Conservation (phyloP, 441 rosid species). For the California macrophylla region DNA sequence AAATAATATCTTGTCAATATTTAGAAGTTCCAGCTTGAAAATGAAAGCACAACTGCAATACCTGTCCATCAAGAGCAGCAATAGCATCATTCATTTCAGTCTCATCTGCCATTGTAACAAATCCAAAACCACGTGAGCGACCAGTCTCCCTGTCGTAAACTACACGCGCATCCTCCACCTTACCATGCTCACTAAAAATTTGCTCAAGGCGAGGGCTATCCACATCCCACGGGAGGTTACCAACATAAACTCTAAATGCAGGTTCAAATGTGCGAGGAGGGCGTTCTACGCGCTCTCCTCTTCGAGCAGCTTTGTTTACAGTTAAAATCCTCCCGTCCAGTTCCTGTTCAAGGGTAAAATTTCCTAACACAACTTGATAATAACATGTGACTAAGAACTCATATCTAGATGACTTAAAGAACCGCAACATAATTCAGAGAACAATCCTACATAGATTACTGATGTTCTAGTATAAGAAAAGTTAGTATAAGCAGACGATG, state of each 20-base stretch:
- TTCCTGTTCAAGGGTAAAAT: constrained; percentile 29
- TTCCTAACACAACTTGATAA: constrained; percentile 6
- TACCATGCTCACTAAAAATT: constrained; percentile 59
- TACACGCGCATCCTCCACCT: constrained; percentile 49
- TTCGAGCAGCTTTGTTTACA: constrained; percentile 59
- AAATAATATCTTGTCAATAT: not conserved
- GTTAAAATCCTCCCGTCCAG: constrained; percentile 47
- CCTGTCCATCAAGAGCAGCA: constrained; percentile 72
- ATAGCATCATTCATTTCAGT: constrained; percentile 63
- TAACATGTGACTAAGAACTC: not conserved
- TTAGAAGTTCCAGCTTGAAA: not conserved
- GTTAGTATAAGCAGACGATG: not conserved
- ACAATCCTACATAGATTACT: not conserved
- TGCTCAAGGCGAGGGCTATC: constrained; percentile 50
- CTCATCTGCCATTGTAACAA: constrained; percentile 55
- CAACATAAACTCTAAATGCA: constrained; percentile 40
- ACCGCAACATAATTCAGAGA: not conserved
- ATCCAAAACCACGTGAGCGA: constrained; percentile 71
- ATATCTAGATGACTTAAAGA: not conserved
- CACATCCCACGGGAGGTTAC: constrained; percentile 58
- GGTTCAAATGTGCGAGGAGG: constrained; percentile 32
- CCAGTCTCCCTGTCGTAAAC: constrained; percentile 53
- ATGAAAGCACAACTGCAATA: constrained; percentile 13
- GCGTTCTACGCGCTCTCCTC: constrained; percentile 46
- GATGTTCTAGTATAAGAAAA: not conserved